Conservation (phyloP, 164 flowering plant species). For the Houttuynia cordata region DNA sequence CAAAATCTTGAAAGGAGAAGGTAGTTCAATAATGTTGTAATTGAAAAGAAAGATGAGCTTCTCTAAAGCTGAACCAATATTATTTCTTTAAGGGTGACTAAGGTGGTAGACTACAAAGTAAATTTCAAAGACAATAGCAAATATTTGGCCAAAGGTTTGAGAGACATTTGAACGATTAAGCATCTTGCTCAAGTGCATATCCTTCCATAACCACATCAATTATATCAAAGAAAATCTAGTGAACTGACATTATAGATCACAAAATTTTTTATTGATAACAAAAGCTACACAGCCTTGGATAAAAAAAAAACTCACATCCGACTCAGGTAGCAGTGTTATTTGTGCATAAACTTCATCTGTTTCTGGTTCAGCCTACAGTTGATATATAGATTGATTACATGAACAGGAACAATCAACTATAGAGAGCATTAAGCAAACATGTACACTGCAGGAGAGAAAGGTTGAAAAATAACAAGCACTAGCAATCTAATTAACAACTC, state of each 20-base stretch:
- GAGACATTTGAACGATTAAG: too few relatives aligned
- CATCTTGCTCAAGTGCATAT: too few relatives aligned
- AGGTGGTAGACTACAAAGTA: too few relatives aligned
- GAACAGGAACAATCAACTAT: too few relatives aligned
- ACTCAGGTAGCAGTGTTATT: slow-evolving; percentile 26
- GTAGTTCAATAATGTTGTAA: too few relatives aligned
- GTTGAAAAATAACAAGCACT: neutral
- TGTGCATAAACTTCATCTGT: slow-evolving; percentile 37
- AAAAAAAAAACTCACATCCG: slow-evolving; percentile 16
- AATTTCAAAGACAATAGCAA: too few relatives aligned
- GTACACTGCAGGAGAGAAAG: neutral
- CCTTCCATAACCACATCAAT: too few relatives aligned
- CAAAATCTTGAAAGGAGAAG: neutral
- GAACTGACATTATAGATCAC: too few relatives aligned
- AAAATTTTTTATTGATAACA: neutral
- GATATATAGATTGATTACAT: slow-evolving; percentile 1
- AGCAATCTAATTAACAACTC: slow-evolving; percentile 7
- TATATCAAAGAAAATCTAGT: neutral
- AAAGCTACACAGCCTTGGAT: neutral
- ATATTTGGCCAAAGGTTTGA: too few relatives aligned
- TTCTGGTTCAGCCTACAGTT: slow-evolving; percentile 24
- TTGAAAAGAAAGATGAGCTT: too few relatives aligned
- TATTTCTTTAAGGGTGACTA: too few relatives aligned
- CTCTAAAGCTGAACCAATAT: too few relatives aligned
- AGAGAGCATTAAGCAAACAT: neutral